Percentiles rank a stretch among this genome's conserved stretches.
These are phyloP conservation scores for Sphaceloma murrayae DNA, from an alignment of 2,329 filamentous ascomycete genomes.

Conservation along the genomic window DNA sequence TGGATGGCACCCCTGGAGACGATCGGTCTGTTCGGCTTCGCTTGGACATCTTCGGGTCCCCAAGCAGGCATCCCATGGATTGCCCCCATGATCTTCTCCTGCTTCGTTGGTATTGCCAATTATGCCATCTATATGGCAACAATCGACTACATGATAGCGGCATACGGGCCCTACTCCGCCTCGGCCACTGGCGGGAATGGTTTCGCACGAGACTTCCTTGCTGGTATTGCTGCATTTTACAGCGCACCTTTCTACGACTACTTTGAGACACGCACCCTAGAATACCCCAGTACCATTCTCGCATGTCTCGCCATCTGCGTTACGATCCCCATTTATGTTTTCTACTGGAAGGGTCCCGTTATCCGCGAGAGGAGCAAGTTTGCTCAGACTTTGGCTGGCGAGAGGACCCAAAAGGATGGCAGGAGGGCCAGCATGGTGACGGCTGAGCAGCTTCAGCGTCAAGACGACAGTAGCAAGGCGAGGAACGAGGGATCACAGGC, in stretches of 20 bases:
- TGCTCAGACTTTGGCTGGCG: slow-evolving; percentile 34
- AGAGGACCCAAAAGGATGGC: slow-evolving; percentile 24
- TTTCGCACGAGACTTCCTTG: slow-evolving; percentile 60
- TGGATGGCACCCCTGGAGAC: slow-evolving; percentile 42
- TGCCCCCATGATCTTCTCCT: slow-evolving; percentile 52
- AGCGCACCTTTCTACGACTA: slow-evolving; percentile 48
- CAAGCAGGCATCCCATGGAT: slow-evolving; percentile 50
- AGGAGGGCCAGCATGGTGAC: slow-evolving; percentile 15
- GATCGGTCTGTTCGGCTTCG: slow-evolving; percentile 59
- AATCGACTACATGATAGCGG: slow-evolving; percentile 64
- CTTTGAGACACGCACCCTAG: slow-evolving; percentile 34
- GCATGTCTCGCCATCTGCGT: slow-evolving; percentile 42
- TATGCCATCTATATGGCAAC: slow-evolving; percentile 64
- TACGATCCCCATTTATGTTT: slow-evolving; percentile 43
- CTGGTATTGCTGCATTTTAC: slow-evolving; percentile 58
- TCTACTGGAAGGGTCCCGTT: slow-evolving; percentile 44
- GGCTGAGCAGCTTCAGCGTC: slow-evolving; percentile 5
- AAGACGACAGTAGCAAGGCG: not conserved
- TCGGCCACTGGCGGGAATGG: slow-evolving; percentile 65
- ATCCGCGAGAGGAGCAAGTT: slow-evolving; percentile 43
- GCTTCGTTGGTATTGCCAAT: slow-evolving; percentile 60
- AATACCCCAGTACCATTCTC: slow-evolving; percentile 45
- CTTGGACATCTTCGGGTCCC: slow-evolving; percentile 55
- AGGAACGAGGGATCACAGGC: not conserved
- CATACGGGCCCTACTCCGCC: slow-evolving; percentile 60